Evolutionary conservation across 805 yeast species (phyloP).

Genomic region (Hagleromyces aurorensis): DNA sequence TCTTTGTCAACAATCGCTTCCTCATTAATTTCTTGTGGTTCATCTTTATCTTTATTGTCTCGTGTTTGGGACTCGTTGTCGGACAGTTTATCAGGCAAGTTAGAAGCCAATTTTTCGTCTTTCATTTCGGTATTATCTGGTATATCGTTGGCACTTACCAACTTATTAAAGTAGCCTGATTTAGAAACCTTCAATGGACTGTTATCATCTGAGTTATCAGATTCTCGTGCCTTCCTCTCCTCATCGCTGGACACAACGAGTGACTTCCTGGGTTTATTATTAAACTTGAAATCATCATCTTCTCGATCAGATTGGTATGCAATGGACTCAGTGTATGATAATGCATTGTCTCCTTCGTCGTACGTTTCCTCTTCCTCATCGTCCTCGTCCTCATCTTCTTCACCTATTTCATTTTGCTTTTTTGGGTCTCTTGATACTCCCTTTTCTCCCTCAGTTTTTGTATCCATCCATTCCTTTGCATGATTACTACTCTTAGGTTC

Average conservation of each 20-base stretch:
- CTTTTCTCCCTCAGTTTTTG: not conserved
- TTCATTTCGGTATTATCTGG: conserved; percentile 2
- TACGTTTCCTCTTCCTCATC: conserved; percentile 4
- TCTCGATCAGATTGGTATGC: conserved; percentile 14
- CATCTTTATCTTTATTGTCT: conserved; percentile 1
- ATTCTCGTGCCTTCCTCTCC: conserved; percentile 5
- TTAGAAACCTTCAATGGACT: conserved; percentile 14
- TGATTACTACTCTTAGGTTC: too few relatives aligned
- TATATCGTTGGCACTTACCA: conserved; percentile 11
- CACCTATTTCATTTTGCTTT: conserved; percentile 2
- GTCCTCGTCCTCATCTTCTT: conserved; percentile 3
- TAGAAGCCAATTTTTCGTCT: not conserved
- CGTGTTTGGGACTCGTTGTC: too few relatives aligned
- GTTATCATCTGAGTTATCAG: conserved; percentile 9
- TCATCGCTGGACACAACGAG: conserved; percentile 14
- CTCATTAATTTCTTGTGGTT: conserved; percentile 1
- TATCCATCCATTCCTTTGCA: not conserved
- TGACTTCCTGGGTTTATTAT: conserved; percentile 11
- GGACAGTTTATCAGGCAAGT: too few relatives aligned
- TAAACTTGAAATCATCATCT: conserved; percentile 10
- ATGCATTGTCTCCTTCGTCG: conserved; percentile 4
- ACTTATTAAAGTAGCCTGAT: conserved; percentile 23
- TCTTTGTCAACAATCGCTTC: conserved; percentile 4
- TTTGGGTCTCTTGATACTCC: not conserved
- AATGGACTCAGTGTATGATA: conserved; percentile 16